Evolutionary conservation across 495 filamentous ascomycete species (phyloP).

Genomic region (Penicillium longicatenatum): DNA sequence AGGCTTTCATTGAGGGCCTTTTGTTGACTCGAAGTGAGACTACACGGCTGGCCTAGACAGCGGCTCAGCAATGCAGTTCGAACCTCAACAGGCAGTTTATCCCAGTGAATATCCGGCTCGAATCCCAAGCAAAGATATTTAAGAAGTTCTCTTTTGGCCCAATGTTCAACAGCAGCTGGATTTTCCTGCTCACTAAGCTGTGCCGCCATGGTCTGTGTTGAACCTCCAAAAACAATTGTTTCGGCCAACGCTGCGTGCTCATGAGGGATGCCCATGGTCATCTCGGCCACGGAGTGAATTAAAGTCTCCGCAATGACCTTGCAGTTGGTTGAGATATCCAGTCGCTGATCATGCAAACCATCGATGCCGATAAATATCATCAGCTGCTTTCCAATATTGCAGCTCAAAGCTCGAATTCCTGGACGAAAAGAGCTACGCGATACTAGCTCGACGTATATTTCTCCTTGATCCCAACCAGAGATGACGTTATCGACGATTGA

Average conservation of each 20-base stretch:
- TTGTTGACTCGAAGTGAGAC: constrained; percentile 27
- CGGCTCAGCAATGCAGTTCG: constrained; percentile 38
- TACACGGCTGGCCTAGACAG: constrained; percentile 37
- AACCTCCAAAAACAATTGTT: constrained; percentile 44
- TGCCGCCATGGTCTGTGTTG: constrained; percentile 39
- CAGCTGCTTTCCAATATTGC: constrained; percentile 36
- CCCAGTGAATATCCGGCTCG: constrained; percentile 46
- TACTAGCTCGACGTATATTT: constrained; percentile 51
- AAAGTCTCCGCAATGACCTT: constrained; percentile 56
- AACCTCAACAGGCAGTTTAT: constrained; percentile 38
- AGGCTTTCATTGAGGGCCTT: constrained; percentile 40
- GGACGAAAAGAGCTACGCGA: constrained; percentile 40
- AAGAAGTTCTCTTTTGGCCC: constrained; percentile 48
- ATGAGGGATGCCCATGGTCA: constrained; percentile 50
- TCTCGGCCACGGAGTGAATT: constrained; percentile 54
- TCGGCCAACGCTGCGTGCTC: constrained; percentile 52
- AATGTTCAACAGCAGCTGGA: constrained; percentile 32
- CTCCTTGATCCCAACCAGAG: constrained; percentile 42
- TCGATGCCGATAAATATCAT: constrained; percentile 46
- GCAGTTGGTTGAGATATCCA: constrained; percentile 50
- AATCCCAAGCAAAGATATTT: constrained; percentile 46
- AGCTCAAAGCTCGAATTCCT: constrained; percentile 51
- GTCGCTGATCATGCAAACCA: constrained; percentile 34
- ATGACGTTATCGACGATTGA: constrained; percentile 43
- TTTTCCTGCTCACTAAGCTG: constrained; percentile 42